Base-by-base conservation (phyloP, 176 grass and related monocot genomes). In the Miscanthus lutarioriparius region DNA sequence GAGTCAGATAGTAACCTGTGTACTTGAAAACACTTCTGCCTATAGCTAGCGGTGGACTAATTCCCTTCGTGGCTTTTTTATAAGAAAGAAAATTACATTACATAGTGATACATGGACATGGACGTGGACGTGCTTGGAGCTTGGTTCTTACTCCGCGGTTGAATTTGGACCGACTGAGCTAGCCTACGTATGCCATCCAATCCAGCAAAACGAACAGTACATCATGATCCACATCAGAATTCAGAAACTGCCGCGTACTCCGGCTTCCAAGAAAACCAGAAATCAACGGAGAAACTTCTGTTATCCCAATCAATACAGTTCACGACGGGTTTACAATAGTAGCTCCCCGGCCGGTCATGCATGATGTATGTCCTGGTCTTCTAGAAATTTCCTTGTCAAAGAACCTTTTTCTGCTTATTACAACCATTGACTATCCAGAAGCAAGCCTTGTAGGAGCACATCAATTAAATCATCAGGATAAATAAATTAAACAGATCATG, bases 341-440 rank as follows among this genome's bases (percentile, higher is more conserved):
- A 59, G 38, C 1, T 10, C 26, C 48, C 0, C 11, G 40, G 3
- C 45, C 14, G 5, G 43, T 49, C 76, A n/a, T 26, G 59, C 59
- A 10, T 63, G 23, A 63, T 63, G 61, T 14, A 13, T 56, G 20
- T 26, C 30, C 2, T 81, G 32, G 65, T 74, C 62, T 85, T 81
- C 82, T 81, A 67, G 77, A 54, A 26, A 28, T 40, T 54, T 53
- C 64, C 72, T 90, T 66, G 64, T 84, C 44, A 26, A 80, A 64
- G 80, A 91, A 74, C 72, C 41, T 86, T 82, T 78, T 51, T 44
- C 54, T 38, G 3, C 17, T 17, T 49, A 62, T 19, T n/a, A n/a
- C n/a, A 25, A 10, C 49, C 2, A 72, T 89, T 90, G 83, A 86
- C 78, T 37, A 27, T 14, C 47, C 17, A 77, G 20, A 7, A 47